Evolutionary conservation across 768 basidiomycete species (phyloP), one percentile per base, ranked within the genome.

Genomic region (Plicaturopsis crispa): DNA sequence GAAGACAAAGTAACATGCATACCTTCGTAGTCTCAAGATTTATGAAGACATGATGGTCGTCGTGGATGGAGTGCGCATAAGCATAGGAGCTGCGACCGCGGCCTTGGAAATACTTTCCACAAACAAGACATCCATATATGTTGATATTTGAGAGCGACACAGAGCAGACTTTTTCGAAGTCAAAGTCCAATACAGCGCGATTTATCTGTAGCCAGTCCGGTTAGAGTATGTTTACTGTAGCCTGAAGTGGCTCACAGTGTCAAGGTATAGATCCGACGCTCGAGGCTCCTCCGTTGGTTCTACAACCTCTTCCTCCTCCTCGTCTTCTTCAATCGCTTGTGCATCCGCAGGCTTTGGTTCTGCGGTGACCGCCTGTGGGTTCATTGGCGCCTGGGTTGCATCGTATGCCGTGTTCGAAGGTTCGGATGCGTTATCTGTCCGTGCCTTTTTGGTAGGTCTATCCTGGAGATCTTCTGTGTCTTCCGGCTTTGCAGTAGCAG

Each of bases 91-190:
- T 88, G 46, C 84, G 81, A 24, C 96, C 94, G 52, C 96, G 72
- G 18, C 96, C 96, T 70, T 98, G 94, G 56, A 96, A 98, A 60
- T 97, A 99, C 66, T 96, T 98, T 39, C 96, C 96, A 56, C 90
- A 93, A 12, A 98, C 93, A 38, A 99, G 77, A 56, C 96, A 99
- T 23, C 89, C 91, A 54, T 99, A 99, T 46, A 85, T 86, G 62
- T 99, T 96, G 71, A 96, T 92, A 62, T 98, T 94, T 30, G 88
- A 86, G 39, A 90, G 71, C 24, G 90, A 96, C 36, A 98, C 89
- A 6, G 94, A 97, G 70, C 96, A 99, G 19, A 98, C 77, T 70
- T 94, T 92, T 66, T 99, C 96, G 51, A 99, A 99, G 64, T 99
- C 96, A 63, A 99, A 99, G 61, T 99, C 96, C 41, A 99, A 77